Evolutionary conservation across 352 stramenopile genomes (phyloP).

Genomic region (Thraustotheca clavata): DNA sequence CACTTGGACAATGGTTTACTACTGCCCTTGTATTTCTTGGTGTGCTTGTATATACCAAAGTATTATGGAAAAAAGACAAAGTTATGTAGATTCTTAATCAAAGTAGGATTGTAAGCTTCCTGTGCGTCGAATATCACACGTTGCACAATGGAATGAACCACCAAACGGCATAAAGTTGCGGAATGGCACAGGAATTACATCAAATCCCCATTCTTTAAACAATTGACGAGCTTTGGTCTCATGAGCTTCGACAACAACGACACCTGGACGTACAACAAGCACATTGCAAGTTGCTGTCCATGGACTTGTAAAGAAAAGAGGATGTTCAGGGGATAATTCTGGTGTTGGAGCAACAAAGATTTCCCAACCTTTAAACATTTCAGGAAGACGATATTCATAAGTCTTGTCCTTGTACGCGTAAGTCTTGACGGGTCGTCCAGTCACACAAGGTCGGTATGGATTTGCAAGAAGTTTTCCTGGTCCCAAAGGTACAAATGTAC

Average conservation of each 20-base stretch:
- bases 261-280: slow-evolving; percentile 70
- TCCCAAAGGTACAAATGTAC: slow-evolving; percentile 81
- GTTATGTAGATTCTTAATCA: slow-evolving; percentile 24
- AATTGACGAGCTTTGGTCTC: slow-evolving; percentile 69
- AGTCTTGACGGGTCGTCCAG: slow-evolving; percentile 69
- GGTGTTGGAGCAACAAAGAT: slow-evolving; percentile 81
- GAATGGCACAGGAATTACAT: slow-evolving; percentile 83
- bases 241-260: slow-evolving; percentile 77
- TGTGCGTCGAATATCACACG: slow-evolving; percentile 73
- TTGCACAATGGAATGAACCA: slow-evolving; percentile 85
- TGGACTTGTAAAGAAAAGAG: slow-evolving; percentile 85
- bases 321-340: slow-evolving; percentile 64
- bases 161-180: slow-evolving; percentile 88
- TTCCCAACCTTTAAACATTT: slow-evolving; percentile 90
- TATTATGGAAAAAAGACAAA: background rate
- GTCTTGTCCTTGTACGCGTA: slow-evolving; percentile 86
- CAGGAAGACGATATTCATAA: slow-evolving; percentile 79
- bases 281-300: slow-evolving; percentile 89
- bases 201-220: slow-evolving; percentile 86
- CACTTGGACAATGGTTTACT: background rate
- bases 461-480: slow-evolving; percentile 82
- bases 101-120: slow-evolving; percentile 85
- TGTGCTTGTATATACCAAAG: slow-evolving; percentile 6
- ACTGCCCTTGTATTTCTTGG: slow-evolving; percentile 6
- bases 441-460: slow-evolving; percentile 82